Base-by-base conservation (phyloP, 805 yeast genomes). In the Yueomyces sinensis region DNA sequence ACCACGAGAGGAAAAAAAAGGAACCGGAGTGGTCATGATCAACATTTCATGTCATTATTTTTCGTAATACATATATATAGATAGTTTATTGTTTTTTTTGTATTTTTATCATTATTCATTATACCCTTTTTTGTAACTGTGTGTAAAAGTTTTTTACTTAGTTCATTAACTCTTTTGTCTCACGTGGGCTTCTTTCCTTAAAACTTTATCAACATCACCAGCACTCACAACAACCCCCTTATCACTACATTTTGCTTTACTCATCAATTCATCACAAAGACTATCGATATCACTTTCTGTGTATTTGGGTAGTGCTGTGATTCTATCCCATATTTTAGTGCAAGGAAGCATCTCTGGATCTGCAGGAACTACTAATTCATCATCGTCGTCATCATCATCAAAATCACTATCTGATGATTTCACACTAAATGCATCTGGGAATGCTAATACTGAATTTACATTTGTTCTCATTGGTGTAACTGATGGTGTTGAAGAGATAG, bases 251-350 rank as follows among this genome's bases (percentile, higher is more conserved):
- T 84, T 86, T 13, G 97, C 97, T 68, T 87, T 91, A 29, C 76
- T 59, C 58, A 89, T 81, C 52, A 89, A 67, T 61, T 89, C 97
- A 30, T 61, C 54, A 67, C 98, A 89, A 53, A 89, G 68, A 2
- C 95, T 93, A 52, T 89, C 96, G 43, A 89, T 87, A 56, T 89
- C 97, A 35, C 91, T 67, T 39, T 86, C 95, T 4, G 89, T 75
- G 56, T 87, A 91, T 53, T 80, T 74, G 22, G 97, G 97, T 64
- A 89, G 97, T 17, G 91, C 60, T 2, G 95, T 82, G 28, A 89
- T 80, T 50, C 96, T 71, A 57, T 89, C 97, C 98, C 98, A 89
- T n/a, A 89, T 79, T 45, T 86, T 95, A 0, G 94, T 72, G 56
- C 98, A 89, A 25, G 28, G 28, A 5, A 25, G 15, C 28, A 25